Percentiles rank a stretch among this genome's conserved stretches.
These are phyloP conservation scores for Globisporangium lucens DNA, from an alignment of 352 stramenopile genomes.

Conservation along the genomic window DNA sequence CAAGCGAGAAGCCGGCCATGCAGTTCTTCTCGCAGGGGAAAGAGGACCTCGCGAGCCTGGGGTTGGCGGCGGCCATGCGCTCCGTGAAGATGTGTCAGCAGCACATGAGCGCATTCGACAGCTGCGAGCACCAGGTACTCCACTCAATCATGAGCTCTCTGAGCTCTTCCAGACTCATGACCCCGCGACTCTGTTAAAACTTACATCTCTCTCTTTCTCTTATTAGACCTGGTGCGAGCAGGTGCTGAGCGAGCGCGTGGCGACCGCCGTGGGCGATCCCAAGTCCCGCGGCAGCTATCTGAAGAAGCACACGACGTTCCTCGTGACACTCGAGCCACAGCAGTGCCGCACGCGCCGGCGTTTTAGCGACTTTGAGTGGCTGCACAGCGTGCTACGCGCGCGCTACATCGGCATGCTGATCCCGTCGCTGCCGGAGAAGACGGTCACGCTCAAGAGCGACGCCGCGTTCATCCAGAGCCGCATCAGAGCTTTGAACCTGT, in stretches of 20 bases:
- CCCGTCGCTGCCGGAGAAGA: conserved; percentile 69
- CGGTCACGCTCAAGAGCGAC: conserved; percentile 42
- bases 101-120: conserved; percentile 20
- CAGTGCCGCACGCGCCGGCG: conserved; percentile 45
- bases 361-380: conserved; percentile 76
- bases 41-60: conserved; percentile 26
- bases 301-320: conserved; percentile 72
- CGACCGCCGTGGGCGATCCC: conserved; percentile 37
- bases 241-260: conserved; percentile 4
- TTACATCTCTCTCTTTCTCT: not conserved
- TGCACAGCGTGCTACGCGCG: conserved; percentile 52
- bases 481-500: conserved; percentile 54
- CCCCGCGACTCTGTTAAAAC: not conserved
- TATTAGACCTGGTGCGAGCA: conserved; percentile 10
- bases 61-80: conserved; percentile 34
- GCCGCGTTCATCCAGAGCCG: conserved; percentile 55
- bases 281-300: conserved; percentile 61
- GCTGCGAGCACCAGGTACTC: conserved; percentile 30
- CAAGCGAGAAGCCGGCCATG: conserved; percentile 17
- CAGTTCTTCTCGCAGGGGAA: conserved; percentile 39
- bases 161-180: not conserved
- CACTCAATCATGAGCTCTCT: not conserved
- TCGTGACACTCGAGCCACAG: conserved; percentile 32
- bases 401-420: conserved; percentile 67
- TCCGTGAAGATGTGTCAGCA: conserved; percentile 27